Conservation (phyloP, 164 flowering plant species). For the Stephania yunnanensis region DNA sequence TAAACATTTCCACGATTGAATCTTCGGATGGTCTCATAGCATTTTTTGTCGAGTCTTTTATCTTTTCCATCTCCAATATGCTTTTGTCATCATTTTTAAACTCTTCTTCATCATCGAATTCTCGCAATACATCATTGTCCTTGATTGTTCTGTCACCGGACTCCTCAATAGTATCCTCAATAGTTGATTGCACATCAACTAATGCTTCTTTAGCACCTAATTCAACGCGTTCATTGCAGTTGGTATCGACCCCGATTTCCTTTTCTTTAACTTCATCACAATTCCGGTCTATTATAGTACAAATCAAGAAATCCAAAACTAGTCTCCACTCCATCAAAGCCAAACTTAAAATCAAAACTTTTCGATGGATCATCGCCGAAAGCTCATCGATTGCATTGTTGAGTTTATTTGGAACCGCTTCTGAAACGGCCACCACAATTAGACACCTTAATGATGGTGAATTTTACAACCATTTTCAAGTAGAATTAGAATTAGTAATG, state of each 20-base stretch:
- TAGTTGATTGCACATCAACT: not conserved
- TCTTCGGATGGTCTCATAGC: conserved; percentile 11
- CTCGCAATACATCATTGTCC: conserved; percentile 28
- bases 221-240: conserved; percentile 8
- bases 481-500: conserved; percentile 23
- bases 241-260: conserved; percentile 42
- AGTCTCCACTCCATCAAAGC: conserved; percentile 12
- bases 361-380: conserved; percentile 15
- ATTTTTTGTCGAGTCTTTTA: not conserved
- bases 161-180: not conserved
- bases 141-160: conserved; percentile 10
- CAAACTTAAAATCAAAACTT: conserved; percentile 23
- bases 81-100: conserved; percentile 10
- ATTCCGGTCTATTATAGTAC: conserved; percentile 20
- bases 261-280: conserved; percentile 29
- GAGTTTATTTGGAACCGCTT: conserved; percentile 35
- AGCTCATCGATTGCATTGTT: conserved; percentile 28
- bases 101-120: conserved; percentile 4
- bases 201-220: no score
- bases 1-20: conserved; percentile 39
- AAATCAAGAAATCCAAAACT: conserved; percentile 28
- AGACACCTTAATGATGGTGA: no score
- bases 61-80: not conserved
- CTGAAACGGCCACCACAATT: conserved; percentile 22
- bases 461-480: no score